phyloP scores from a whole-genome alignment of 768 basidiomycete genomes.

The Pleurotus ostreatus region DNA sequence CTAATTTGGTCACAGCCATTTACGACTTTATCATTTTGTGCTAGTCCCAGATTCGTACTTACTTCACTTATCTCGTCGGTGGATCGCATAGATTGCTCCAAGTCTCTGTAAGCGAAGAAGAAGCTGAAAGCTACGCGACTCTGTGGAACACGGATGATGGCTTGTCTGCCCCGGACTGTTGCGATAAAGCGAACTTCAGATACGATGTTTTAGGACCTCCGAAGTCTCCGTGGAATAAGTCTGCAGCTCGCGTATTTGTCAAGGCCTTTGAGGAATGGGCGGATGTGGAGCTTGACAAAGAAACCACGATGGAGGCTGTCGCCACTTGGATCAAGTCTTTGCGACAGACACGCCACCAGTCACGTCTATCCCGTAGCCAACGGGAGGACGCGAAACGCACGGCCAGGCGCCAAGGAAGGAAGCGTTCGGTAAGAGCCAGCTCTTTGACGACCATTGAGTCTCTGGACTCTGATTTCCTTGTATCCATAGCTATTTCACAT shows the following conservation, averaged over 20 bases:
- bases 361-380: not conserved
- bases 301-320: no score
- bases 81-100: not conserved
- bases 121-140: not conserved
- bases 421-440: not conserved
- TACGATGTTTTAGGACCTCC: slow-evolving; percentile 3
- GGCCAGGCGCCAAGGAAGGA: no score
- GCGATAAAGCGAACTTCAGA: not conserved
- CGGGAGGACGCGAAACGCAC: no score
- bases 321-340: not conserved
- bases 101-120: not conserved
- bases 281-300: not conserved
- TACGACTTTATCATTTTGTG: not conserved
- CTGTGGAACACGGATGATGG: not conserved
- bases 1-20: not conserved
- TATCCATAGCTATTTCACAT: slow-evolving; percentile 4
- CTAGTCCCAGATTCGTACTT: not conserved
- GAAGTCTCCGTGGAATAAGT: slow-evolving; percentile 5
- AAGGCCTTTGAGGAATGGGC: not conserved
- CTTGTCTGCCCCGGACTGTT: not conserved
- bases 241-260: slow-evolving; percentile 3
- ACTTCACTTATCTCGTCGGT: not conserved
- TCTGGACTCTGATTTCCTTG: not conserved
- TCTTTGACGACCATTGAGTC: not conserved
- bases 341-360: not conserved